Evolutionary conservation across 768 basidiomycete species (phyloP), one percentile per base, ranked within the genome.

Genomic region (Lanmaoa pseudosensibilis): DNA sequence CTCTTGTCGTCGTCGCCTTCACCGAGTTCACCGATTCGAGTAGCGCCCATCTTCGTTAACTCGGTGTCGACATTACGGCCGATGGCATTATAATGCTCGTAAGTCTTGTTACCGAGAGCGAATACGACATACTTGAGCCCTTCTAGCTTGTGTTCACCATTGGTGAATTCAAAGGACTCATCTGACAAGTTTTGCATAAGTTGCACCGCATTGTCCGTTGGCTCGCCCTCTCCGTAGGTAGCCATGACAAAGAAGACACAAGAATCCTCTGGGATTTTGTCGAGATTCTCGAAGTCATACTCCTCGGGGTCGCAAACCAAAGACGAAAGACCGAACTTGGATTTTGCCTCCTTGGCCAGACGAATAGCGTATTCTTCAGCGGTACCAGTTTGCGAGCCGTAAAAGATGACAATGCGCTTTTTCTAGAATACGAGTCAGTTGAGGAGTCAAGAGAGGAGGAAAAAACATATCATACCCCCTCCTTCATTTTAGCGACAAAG

Each of bases 1-100:
- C 90, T 94, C 80, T 97, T 97, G 75, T 99, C 97, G 68, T 99
- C 96, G 68, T 99, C 97, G 60, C 96, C 96, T 73, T 98, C 95
- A 11, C 96, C 96, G 38, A 88, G 80, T 69, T 88, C 87, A 41
- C 94, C 94, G 36, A 98, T 90, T 50, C 93, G 85, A 52, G 78
- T 71, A 21, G 84, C 97, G 30, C 94, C 96, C 79, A 94, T 86
- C 68, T 86, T 84, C 5, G 82, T 73, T 56, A 99, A 75, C 30
- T 83, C 73, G 3, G 79, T 66, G 65, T 99, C 96, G 52, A 95
- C 80, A 57, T 85, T 84, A 41, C 88, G 83, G 18, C 88, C 85
- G 64, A 98, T 93, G 56, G 87, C 81, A 68, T 98, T 98, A 77
- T 96, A 98, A 72, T 98, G 95, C 69, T 98, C 94, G 70, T 98